A percentile compares a stretch with the other conserved stretches of the same genome.
These are phyloP conservation scores for Clavulina sp. DNA, from an alignment of 768 basidiomycete genomes.

Conservation along the genomic window DNA sequence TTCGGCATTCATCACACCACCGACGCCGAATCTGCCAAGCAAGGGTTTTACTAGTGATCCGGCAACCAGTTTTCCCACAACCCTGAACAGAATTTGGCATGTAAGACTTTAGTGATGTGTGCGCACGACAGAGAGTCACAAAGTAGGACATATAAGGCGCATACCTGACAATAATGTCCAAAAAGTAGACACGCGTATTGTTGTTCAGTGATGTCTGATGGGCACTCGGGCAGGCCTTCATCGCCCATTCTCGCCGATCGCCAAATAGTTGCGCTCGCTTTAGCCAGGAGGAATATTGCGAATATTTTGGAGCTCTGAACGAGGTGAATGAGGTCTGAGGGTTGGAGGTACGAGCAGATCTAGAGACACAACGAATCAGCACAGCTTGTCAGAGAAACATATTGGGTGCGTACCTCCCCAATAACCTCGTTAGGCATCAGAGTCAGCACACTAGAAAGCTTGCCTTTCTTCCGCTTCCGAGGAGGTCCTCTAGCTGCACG, in stretches of 20 bases:
- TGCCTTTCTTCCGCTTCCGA: not conserved
- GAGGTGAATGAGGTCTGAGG: constrained; percentile 7
- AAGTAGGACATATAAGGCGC: no score
- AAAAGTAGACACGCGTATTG: constrained; percentile 8
- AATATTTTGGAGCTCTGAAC: constrained; percentile 1
- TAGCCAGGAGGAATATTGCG: constrained; percentile 1
- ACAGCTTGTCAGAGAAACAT: no score
- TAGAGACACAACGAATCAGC: no score
- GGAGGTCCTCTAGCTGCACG: no score
- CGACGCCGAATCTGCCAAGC: no score
- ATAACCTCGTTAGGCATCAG: not conserved
- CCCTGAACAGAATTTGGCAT: no score
- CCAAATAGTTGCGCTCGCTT: constrained; percentile 1
- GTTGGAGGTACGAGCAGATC: constrained; percentile 4
- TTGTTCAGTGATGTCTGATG: constrained; percentile 7
- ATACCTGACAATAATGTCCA: constrained; percentile 2
- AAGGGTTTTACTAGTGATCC: no score
- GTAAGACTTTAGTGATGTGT: no score
- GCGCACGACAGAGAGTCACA: no score
- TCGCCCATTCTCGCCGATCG: not conserved
- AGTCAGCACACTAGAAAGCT: not conserved
- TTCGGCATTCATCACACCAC: no score
- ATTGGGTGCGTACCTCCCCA: not conserved
- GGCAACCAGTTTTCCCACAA: no score
- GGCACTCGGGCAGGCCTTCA: constrained; percentile 5